Evolutionary conservation across 495 filamentous ascomycete genomes (phyloP).

Genomic region (Xylaria venustula): DNA sequence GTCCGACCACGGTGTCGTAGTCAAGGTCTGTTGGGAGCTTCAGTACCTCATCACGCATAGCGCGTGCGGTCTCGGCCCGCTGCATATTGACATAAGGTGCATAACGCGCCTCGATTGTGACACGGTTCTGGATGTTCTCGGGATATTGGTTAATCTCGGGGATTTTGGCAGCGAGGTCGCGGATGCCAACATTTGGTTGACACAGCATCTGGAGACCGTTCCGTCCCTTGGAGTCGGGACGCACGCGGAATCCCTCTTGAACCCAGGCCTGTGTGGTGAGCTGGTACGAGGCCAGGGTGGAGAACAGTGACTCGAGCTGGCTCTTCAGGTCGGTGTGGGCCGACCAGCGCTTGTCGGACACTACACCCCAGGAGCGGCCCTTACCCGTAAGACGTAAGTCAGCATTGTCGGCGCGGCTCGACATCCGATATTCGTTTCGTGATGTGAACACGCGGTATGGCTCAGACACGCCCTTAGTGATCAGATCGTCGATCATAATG

Average conservation of each 20-base stretch:
- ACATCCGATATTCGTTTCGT: conserved; percentile 92
- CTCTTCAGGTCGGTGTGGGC: conserved; percentile 60
- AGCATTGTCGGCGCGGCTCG: conserved; percentile 87
- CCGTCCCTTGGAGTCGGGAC: conserved; percentile 57
- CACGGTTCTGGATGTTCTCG: conserved; percentile 58
- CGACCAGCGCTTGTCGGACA: conserved; percentile 75
- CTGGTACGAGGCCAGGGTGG: conserved; percentile 53
- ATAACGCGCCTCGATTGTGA: conserved; percentile 79
- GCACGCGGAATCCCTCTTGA: conserved; percentile 63
- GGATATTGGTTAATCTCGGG: conserved; percentile 51
- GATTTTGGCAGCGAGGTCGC: conserved; percentile 52
- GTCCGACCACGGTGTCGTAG: conserved; percentile 66
- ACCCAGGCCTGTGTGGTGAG: conserved; percentile 64
- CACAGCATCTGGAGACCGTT: conserved; percentile 76
- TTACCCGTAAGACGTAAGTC: conserved; percentile 80
- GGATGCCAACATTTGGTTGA: conserved; percentile 54
- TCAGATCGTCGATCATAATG: conserved; percentile 97
- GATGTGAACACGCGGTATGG: conserved; percentile 99
- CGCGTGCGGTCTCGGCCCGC: conserved; percentile 56
- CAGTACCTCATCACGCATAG: conserved; percentile 75
- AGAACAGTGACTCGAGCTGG: conserved; percentile 63
- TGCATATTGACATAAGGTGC: conserved; percentile 80
- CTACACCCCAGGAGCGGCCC: conserved; percentile 74
- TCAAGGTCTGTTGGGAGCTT: conserved; percentile 73
- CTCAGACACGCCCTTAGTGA: conserved; percentile 95